These are phyloP conservation scores for Primulina tabacum DNA, from an alignment of 257 asterid genomes.

Conservation along the genomic window DNA sequence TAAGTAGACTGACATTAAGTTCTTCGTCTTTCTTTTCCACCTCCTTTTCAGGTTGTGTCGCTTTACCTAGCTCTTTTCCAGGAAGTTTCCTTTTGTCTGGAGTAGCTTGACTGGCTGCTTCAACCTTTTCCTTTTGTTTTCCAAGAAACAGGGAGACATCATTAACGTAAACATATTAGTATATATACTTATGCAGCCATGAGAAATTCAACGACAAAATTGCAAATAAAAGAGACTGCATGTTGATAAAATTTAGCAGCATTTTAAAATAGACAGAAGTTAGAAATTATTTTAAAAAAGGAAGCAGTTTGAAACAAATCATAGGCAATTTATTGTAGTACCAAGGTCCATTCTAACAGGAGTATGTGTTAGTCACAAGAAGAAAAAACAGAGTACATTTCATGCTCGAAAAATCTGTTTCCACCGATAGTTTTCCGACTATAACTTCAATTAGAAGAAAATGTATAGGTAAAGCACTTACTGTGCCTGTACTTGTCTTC, in stretches of 20 bases:
- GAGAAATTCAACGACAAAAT: too few relatives aligned
- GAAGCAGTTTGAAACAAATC: neutral
- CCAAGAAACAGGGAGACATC: constrained; percentile 18
- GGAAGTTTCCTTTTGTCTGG: constrained; percentile 59
- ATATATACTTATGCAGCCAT: neutral
- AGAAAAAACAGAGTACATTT: neutral
- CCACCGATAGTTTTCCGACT: neutral
- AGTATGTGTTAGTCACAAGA: neutral
- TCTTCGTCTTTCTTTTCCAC: constrained; percentile 60
- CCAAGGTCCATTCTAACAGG: neutral
- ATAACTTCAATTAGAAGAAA: neutral
- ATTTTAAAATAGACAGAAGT: neutral
- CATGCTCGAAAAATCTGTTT: neutral
- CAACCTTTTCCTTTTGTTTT: constrained; percentile 45
- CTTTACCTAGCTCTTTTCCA: constrained; percentile 39
- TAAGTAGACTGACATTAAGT: constrained; percentile 74
- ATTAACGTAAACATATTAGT: constrained; percentile 4
- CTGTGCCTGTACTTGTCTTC: constrained; percentile 45
- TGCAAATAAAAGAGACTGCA: neutral
- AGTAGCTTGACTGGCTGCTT: constrained; percentile 43
- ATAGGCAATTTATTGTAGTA: neutral
- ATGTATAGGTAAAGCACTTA: constrained; percentile 28
- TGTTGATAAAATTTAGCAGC: neutral
- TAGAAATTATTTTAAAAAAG: neutral
- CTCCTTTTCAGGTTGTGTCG: constrained; percentile 13